A percentile compares a stretch with the other conserved stretches of the same genome.
Evolutionary conservation across 176 grass and related monocot genomes (phyloP).

Genomic region (Elaeis guineensis): DNA sequence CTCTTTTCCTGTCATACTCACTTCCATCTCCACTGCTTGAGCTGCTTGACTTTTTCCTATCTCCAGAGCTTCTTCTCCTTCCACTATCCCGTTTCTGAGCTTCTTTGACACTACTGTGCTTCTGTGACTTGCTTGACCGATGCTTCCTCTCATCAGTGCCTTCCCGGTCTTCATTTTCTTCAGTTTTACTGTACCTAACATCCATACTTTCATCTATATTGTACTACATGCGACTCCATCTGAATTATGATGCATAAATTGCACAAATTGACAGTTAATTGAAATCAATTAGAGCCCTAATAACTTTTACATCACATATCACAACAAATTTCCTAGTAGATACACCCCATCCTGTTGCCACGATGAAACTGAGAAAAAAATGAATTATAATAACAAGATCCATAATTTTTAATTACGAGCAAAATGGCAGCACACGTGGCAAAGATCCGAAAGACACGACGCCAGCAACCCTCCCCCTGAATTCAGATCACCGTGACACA

Average conservation of each 20-base stretch:
- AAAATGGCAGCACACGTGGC: no score
- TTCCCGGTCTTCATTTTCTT: constrained; percentile 26
- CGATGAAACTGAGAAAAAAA: no score
- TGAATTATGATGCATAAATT: constrained; percentile 3
- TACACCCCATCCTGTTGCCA: no score
- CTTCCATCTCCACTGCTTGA: constrained; percentile 25
- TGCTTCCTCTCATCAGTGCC: constrained; percentile 25
- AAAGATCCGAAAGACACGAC: no score
- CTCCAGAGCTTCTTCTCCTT: constrained; percentile 22
- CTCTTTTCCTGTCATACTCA: constrained; percentile 27
- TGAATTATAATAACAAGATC: no score
- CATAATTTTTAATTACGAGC: no score
- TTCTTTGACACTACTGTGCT: constrained; percentile 27
- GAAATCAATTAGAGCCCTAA: no score
- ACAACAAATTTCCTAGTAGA: no score
- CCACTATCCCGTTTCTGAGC: constrained; percentile 25
- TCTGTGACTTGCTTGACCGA: constrained; percentile 32
- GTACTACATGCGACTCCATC: constrained; percentile 31
- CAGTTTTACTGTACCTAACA: constrained; percentile 21
- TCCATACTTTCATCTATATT: constrained; percentile 29
- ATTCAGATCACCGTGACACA: no score
- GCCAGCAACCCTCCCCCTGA: no score
- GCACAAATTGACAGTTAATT: no score
- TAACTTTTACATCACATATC: no score
- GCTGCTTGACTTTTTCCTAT: constrained; percentile 23